A percentile compares a stretch with the other conserved stretches of the same genome.
Conservation (phyloP, 2,329 filamentous ascomycete genomes). For the Botrytis hyacinthi region DNA sequence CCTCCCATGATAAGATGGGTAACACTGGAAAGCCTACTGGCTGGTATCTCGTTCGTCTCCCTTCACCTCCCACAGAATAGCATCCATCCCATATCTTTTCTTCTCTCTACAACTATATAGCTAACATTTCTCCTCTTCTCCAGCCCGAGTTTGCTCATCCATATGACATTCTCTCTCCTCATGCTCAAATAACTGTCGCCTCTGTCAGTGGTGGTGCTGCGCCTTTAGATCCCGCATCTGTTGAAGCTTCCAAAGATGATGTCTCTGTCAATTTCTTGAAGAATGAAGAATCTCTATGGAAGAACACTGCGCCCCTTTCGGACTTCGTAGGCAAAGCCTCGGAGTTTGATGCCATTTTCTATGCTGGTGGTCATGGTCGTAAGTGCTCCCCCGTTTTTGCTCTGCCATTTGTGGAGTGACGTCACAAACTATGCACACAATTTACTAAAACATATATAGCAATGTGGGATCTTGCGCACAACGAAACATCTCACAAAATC, state of each 20-base stretch:
- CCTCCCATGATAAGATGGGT: conserved; percentile 41
- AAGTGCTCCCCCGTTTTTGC: conserved; percentile 32
- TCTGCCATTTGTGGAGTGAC: neutral
- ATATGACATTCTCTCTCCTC: conserved; percentile 43
- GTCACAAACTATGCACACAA: neutral
- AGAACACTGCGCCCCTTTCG: conserved; percentile 51
- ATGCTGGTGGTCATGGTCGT: conserved; percentile 58
- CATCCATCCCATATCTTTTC: neutral
- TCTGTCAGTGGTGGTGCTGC: conserved; percentile 46
- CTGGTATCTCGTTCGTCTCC: conserved; percentile 49
- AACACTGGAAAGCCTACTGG: conserved; percentile 46
- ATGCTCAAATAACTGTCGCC: conserved; percentile 44
- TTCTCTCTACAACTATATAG: neutral
- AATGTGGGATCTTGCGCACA: conserved; percentile 47
- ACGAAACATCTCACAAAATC: conserved; percentile 56
- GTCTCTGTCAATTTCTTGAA: conserved; percentile 44
- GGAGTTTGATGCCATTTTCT: conserved; percentile 57
- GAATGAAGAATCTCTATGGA: conserved; percentile 49
- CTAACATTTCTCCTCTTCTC: conserved; percentile 28
- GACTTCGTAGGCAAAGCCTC: conserved; percentile 47
- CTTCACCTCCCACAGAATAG: neutral
- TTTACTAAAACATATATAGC: conserved; percentile 22
- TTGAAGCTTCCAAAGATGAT: conserved; percentile 45
- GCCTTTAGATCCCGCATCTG: conserved; percentile 46
- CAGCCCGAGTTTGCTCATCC: conserved; percentile 52